Percentiles rank a stretch among this genome's conserved stretches.
Evolutionary conservation across 176 grass and related monocot species (phyloP).

Genomic region (Triticum turgidum): DNA sequence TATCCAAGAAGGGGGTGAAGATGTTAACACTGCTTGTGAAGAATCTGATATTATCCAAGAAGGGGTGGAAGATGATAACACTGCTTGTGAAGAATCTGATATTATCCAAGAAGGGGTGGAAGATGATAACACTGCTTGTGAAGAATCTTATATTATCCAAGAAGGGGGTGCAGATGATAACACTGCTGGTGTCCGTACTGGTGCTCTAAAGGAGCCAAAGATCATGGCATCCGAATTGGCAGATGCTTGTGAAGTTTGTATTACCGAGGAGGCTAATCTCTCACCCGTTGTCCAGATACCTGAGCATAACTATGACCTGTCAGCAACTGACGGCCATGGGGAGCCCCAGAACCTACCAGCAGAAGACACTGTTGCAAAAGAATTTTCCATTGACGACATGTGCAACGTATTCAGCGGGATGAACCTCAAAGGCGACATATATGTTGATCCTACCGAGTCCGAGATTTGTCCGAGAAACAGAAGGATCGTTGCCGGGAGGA

Average conservation of each 20-base stretch:
- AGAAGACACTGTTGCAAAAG: slow-evolving; percentile 26
- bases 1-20: not conserved
- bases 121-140: not conserved
- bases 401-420: slow-evolving; percentile 49
- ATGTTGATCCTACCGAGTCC: slow-evolving; percentile 43
- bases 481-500: slow-evolving; percentile 60
- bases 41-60: not conserved
- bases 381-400: slow-evolving; percentile 51
- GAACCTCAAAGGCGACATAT: slow-evolving; percentile 57
- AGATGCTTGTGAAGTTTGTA: not conserved
- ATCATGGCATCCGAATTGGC: not conserved
- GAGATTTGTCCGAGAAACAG: slow-evolving; percentile 29
- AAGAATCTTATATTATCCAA: not conserved
- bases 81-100: not conserved
- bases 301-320: not conserved
- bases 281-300: not conserved
- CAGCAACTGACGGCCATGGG: not conserved
- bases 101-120: too few species aligned
- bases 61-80: not conserved
- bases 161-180: not conserved
- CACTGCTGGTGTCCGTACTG: not conserved
- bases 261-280: not conserved
- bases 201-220: not conserved
- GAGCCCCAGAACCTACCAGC: not conserved
- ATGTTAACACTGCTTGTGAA: not conserved